phyloP scores from a whole-genome alignment of 306 rosid genomes.

The Psophocarpus tetragonolobus region DNA sequence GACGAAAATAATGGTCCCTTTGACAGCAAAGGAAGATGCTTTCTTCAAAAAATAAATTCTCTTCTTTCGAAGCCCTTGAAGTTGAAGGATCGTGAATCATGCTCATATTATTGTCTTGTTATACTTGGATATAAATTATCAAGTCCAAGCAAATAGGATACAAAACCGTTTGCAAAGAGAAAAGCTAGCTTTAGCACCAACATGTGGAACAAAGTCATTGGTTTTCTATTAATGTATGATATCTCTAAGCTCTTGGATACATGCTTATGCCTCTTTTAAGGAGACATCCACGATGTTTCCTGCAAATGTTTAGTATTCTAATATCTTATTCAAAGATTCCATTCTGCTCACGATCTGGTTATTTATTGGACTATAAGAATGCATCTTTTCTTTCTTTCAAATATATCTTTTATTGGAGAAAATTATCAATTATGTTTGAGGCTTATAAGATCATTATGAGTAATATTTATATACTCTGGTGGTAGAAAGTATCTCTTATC shows the following conservation, averaged over 20 bases:
- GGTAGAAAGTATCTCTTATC: too few species aligned
- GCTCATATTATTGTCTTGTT: neutral
- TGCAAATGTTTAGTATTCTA: neutral
- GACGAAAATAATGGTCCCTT: neutral
- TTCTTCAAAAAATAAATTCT: neutral
- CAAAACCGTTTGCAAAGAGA: neutral
- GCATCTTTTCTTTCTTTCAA: too few species aligned
- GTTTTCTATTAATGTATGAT: conserved; percentile 10
- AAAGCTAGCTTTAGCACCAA: neutral
- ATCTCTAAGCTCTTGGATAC: conserved; percentile 1
- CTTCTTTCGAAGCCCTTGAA: neutral
- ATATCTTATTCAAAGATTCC: conserved; percentile 22
- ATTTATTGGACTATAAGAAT: neutral
- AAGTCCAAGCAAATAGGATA: neutral
- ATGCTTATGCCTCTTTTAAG: conserved; percentile 35
- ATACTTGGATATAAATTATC: neutral
- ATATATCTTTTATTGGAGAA: too few species aligned
- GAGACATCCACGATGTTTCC: conserved; percentile 25
- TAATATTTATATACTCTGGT: too few species aligned
- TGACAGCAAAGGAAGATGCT: neutral
- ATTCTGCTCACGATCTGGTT: neutral
- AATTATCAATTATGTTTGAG: too few species aligned
- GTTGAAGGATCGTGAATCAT: neutral
- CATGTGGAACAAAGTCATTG: neutral
- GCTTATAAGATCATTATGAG: too few species aligned